Evolutionary conservation across 2,329 filamentous ascomycete genomes (phyloP).

Genomic region (Trichophaea hybrida): DNA sequence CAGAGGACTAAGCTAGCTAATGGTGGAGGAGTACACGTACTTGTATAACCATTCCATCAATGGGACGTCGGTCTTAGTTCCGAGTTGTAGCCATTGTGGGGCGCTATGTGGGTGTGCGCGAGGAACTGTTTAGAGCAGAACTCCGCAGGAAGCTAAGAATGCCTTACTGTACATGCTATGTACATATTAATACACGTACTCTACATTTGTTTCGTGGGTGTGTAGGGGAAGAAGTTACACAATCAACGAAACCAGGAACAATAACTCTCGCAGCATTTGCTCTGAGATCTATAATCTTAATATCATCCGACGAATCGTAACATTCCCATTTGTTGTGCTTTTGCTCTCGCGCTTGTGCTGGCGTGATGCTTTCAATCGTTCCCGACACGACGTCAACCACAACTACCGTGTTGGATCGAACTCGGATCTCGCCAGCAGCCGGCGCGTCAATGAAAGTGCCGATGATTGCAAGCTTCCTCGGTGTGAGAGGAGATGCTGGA

Average conservation of each 20-base stretch:
- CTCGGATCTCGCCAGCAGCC: slow-evolving; percentile 17
- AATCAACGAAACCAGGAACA: slow-evolving; percentile 24
- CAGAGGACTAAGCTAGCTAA: background rate
- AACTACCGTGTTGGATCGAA: slow-evolving; percentile 18
- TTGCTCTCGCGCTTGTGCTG: background rate
- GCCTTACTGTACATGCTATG: slow-evolving; percentile 1
- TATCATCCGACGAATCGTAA: background rate
- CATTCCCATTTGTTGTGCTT: background rate
- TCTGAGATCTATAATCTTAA: background rate
- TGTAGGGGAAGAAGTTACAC: slow-evolving; percentile 10
- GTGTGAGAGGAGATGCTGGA: too few species aligned
- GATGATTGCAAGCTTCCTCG: too few species aligned
- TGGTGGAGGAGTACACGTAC: background rate
- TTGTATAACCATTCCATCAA: slow-evolving; percentile 25
- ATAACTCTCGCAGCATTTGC: slow-evolving; percentile 13
- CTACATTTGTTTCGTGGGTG: background rate
- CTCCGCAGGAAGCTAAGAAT: background rate
- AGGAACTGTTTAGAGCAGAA: background rate
- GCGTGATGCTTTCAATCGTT: background rate
- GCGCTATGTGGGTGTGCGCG: slow-evolving; percentile 5
- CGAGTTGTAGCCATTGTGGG: slow-evolving; percentile 25
- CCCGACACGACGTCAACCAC: slow-evolving; percentile 10
- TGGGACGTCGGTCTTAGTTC: slow-evolving; percentile 27
- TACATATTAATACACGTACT: background rate
- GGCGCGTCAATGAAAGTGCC: slow-evolving; percentile 25